Evolutionary conservation across 495 filamentous ascomycete genomes (phyloP), one percentile per base, ranked within the genome.

Genomic region (Thermothielavioides terrestris): DNA sequence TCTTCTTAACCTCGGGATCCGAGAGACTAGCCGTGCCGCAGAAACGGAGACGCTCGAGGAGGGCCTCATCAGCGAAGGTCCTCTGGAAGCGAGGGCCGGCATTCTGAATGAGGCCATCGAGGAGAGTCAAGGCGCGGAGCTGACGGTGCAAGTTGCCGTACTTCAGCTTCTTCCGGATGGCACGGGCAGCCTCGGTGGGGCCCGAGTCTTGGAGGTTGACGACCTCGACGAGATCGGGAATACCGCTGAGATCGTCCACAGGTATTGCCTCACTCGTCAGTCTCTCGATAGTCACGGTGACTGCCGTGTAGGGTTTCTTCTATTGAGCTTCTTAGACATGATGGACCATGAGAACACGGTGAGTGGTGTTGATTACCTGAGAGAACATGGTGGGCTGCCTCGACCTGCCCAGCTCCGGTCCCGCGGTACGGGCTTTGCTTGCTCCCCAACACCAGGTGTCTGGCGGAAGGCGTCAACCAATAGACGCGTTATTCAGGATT

Each of bases 141-240:
- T 97, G 94, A 15, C 88, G 83, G 63, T 97, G 90, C 17, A 91
- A 71, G 55, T 79, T 95, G 46, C 94, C 94, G 65, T 99, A 99
- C 68, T 97, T 97, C 78, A 99, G 78, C 73, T 99, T 97, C 81
- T 97, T 99, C 40, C 94, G 80, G 57, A 97, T 78, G 18, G 94
- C 91, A 63, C 94, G 80, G 53, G 89, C 86, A 42, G 89, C 89
- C 71, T 99, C 94, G 6, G 80, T 79, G 1, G 94, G 90, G 2
- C 94, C 94, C 17, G 84, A 84, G 39, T 77, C 77, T 67, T 97
- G 94, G 42, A 99, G 82, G 51, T 85, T 84, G 55, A 99, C 82
- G 41, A 89, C 87, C 67, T 99, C 94, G 53, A 97, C 83, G 21
- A 99, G 79, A 61, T 97, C 91, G 36, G 89, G 84, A 44, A 99